A percentile compares a stretch with the other conserved stretches of the same genome.
Evolutionary conservation across 208 protist genomes (phyloP).

Genomic region (Tetramitus jugosus): DNA sequence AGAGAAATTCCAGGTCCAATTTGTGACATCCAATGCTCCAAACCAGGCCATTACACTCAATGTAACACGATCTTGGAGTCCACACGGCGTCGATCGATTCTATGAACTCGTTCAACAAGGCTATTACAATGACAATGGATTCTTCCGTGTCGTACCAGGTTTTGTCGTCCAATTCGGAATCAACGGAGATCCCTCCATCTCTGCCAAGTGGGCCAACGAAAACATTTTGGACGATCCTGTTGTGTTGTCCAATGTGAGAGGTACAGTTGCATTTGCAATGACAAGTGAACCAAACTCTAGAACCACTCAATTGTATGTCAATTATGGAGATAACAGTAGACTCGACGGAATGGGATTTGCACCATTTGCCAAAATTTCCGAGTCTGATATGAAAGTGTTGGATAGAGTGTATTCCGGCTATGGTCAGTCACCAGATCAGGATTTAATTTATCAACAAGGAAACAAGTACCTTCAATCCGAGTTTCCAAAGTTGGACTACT

Average conservation of each 20-base stretch:
- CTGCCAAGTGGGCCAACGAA: constrained; percentile 21
- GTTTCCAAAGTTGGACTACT: constrained; percentile 28
- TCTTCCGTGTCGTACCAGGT: constrained; percentile 35
- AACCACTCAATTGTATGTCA: constrained; percentile 44
- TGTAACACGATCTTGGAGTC: constrained; percentile 25
- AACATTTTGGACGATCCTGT: constrained; percentile 35
- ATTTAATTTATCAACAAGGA: constrained; percentile 22
- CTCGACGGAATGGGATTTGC: constrained; percentile 40
- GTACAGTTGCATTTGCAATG: constrained; percentile 32
- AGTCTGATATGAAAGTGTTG: constrained; percentile 28
- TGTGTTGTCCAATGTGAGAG: constrained; percentile 23
- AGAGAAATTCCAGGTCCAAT: too few relatives aligned
- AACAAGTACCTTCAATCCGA: constrained; percentile 22
- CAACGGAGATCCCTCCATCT: constrained; percentile 15
- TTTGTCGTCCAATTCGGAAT: constrained; percentile 44
- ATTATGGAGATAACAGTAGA: constrained; percentile 32
- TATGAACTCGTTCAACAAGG: constrained; percentile 29
- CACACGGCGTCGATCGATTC: constrained; percentile 34
- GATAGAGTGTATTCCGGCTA: constrained; percentile 12
- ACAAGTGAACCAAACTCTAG: constrained; percentile 26
- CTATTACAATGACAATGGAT: constrained; percentile 33
- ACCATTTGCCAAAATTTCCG: constrained; percentile 30
- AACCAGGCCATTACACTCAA: constrained; percentile 20
- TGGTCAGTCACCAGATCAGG: constrained; percentile 31
- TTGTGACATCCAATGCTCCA: too few relatives aligned